A percentile compares a stretch with the other conserved stretches of the same genome.
phyloP scores from a whole-genome alignment of 345 rosid species.

The Rhizophora apiculata region DNA sequence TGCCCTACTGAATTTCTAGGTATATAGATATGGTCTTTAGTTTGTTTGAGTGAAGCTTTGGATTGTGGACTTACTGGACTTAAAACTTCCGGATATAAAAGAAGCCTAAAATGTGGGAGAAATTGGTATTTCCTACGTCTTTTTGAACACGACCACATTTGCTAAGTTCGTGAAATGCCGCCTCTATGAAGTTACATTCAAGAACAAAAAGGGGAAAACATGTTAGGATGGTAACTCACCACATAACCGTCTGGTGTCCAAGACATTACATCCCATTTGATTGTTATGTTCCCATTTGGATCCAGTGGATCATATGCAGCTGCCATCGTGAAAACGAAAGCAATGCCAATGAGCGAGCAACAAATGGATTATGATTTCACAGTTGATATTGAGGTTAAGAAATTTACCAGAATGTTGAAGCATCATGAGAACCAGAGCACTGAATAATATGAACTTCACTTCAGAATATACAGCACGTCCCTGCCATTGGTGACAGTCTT shows the following conservation, averaged over 20 bases:
- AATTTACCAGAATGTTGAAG: slow-evolving; percentile 39
- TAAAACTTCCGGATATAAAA: background rate
- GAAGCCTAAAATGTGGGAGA: background rate
- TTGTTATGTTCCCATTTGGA: slow-evolving; percentile 68
- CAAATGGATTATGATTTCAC: background rate
- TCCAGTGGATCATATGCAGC: slow-evolving; percentile 74
- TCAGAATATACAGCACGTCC: slow-evolving; percentile 13
- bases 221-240: slow-evolving; percentile 33
- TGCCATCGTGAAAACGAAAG: slow-evolving; percentile 20
- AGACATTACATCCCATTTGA: slow-evolving; percentile 74
- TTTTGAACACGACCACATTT: background rate
- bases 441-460: slow-evolving; percentile 25
- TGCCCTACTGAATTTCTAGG: too few species aligned
- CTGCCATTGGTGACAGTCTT: background rate
- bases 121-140: background rate
- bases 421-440: slow-evolving; percentile 26
- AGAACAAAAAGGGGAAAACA: background rate
- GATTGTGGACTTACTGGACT: too few species aligned
- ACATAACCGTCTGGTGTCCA: slow-evolving; percentile 80
- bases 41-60: too few species aligned
- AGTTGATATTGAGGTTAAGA: background rate
- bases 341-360: background rate
- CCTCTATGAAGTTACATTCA: background rate
- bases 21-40: too few species aligned
- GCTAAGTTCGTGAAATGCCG: background rate